phyloP scores from a whole-genome alignment of 1,139 yeast species.

The Pichia sp. region DNA sequence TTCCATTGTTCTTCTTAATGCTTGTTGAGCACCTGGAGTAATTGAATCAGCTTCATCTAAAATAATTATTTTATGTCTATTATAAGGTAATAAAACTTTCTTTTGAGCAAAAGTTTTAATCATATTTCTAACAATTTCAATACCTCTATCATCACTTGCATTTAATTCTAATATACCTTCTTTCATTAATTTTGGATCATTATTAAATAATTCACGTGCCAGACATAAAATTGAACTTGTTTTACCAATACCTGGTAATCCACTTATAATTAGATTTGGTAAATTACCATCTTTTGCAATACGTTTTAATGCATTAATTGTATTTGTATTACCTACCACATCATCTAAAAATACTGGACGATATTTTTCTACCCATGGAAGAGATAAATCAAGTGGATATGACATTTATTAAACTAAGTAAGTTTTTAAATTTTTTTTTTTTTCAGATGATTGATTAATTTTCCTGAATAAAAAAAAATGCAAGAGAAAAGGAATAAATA shows the following conservation, averaged over 20 bases:
- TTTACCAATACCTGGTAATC: conserved; percentile 95
- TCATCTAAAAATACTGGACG: conserved; percentile 75
- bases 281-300: conserved; percentile 91
- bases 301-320: conserved; percentile 73
- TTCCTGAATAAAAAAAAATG: too few relatives aligned
- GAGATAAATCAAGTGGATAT: conserved; percentile 27
- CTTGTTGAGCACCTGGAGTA: conserved; percentile 98
- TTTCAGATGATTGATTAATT: too few relatives aligned
- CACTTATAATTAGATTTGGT: conserved; percentile 93
- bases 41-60: conserved; percentile 96
- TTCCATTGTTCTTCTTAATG: conserved; percentile 95
- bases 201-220: conserved; percentile 77
- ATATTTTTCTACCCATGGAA: conserved; percentile 81
- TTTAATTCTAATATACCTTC: conserved; percentile 89
- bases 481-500: neutral
- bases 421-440: too few relatives aligned
- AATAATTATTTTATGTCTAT: conserved; percentile 80
- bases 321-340: conserved; percentile 89
- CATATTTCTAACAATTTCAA: conserved; percentile 86
- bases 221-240: conserved; percentile 90
- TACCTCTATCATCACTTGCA: conserved; percentile 96
- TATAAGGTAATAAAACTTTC: conserved; percentile 67
- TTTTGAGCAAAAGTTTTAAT: conserved; percentile 95
- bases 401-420: conserved; percentile 3
- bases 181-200: conserved; percentile 39